Evolutionary conservation across 192 early-diverging fungal genomes (phyloP).

Genomic region (Coemansia sp.): DNA sequence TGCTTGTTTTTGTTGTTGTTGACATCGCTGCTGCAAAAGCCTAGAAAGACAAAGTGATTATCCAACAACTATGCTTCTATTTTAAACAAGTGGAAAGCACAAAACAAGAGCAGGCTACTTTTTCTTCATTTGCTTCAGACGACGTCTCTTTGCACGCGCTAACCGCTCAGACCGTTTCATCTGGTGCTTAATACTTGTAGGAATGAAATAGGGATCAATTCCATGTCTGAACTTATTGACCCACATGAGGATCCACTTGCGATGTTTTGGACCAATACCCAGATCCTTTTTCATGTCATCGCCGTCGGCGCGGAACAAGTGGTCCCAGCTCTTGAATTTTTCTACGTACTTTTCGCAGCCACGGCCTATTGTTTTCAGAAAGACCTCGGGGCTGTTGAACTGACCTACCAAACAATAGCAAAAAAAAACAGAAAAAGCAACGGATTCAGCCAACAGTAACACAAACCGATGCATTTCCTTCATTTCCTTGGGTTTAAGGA

Average conservation of each 20-base stretch:
- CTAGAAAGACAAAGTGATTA: too few species aligned
- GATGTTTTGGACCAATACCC: slow-evolving; percentile 61
- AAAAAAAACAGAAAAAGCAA: background rate
- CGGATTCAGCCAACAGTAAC: too few species aligned
- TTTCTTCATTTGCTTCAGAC: slow-evolving; percentile 10
- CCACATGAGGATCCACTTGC: slow-evolving; percentile 65
- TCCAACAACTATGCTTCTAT: background rate
- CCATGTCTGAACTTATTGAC: slow-evolving; percentile 58
- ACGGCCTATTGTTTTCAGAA: slow-evolving; percentile 54
- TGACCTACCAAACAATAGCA: slow-evolving; percentile 17
- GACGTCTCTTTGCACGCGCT: slow-evolving; percentile 48
- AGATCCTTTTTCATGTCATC: slow-evolving; percentile 59
- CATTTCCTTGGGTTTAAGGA: too few species aligned
- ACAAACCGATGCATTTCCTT: too few species aligned
- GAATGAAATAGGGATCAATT: slow-evolving; percentile 58
- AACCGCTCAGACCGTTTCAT: slow-evolving; percentile 48
- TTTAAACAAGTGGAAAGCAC: background rate
- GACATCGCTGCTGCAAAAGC: too few species aligned
- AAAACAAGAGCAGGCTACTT: background rate
- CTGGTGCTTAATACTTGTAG: slow-evolving; percentile 53
- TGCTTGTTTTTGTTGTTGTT: too few species aligned
- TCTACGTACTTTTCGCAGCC: slow-evolving; percentile 55
- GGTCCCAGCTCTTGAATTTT: slow-evolving; percentile 60
- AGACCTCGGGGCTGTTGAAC: slow-evolving; percentile 27
- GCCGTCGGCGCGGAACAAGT: slow-evolving; percentile 59